Percentiles rank a stretch among this genome's conserved stretches.
Evolutionary conservation across 768 basidiomycete genomes (phyloP).

Genomic region (Serendipita vermifera): DNA sequence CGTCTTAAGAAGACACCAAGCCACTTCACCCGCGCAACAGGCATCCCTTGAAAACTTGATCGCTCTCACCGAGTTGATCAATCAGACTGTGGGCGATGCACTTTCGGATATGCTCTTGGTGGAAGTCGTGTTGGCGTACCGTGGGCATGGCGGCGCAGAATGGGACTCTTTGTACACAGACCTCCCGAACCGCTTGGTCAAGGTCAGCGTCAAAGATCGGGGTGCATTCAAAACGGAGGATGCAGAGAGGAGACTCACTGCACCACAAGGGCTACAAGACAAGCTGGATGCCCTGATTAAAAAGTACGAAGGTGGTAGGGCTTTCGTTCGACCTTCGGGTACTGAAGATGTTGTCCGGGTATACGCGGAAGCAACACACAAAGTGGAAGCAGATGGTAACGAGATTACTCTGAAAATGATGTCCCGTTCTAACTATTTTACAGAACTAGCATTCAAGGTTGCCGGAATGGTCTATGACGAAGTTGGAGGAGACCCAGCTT

Average conservation of each 20-base stretch:
- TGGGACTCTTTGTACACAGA: conserved; percentile 94
- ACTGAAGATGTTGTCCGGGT: conserved; percentile 98
- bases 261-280: conserved; percentile 63
- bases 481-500: conserved; percentile 61
- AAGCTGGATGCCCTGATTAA: conserved; percentile 70
- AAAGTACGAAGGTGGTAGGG: conserved; percentile 70
- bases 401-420: conserved; percentile 13
- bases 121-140: conserved; percentile 81
- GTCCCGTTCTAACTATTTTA: conserved; percentile 5
- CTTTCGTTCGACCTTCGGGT: conserved; percentile 92
- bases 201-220: conserved; percentile 76
- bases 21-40: conserved; percentile 70
- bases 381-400: conserved; percentile 72
- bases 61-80: conserved; percentile 74
- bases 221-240: conserved; percentile 80
- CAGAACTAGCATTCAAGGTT: conserved; percentile 76
- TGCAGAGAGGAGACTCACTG: conserved; percentile 80
- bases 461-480: conserved; percentile 78
- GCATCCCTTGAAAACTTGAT: conserved; percentile 65
- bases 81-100: conserved; percentile 97
- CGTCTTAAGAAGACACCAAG: conserved; percentile 46
- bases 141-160: conserved; percentile 64
- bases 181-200: conserved; percentile 87
- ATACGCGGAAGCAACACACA: conserved; percentile 79
- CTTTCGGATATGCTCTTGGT: conserved; percentile 93